Evolutionary conservation across 805 yeast species (phyloP), one percentile per base, ranked within the genome.

Genomic region (Candida lessepsii): DNA sequence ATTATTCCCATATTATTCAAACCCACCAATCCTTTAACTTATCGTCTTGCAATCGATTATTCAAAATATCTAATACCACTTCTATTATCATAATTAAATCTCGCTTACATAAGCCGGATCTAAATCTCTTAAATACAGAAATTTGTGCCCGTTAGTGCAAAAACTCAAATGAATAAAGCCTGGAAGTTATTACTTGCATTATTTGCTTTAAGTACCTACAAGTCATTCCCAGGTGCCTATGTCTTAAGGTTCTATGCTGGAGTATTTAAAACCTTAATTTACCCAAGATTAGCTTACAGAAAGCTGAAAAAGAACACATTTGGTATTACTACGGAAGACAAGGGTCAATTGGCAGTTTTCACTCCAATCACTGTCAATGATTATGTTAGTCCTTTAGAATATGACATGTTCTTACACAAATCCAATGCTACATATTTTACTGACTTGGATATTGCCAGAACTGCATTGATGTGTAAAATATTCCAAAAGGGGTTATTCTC

Each of bases 321-420:
- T 40, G 71, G 67, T 9, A 48, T 59, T 28, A 57, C 60, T 29
- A 56, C 47, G 30, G 46, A 47, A 8, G 29, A 42, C 16, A 52
- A 33, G 37, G 50, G 43, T 35, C 41, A 49, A 45, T 17, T 58
- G 50, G 53, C 65, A 28, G 48, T 70, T n/a, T 81, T 81, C 56
- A 64, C 68, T 9, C 67, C 73, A 31, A 54, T 67, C 1, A 51
- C 57, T 10, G 67, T 67, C 47, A 48, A 58, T 16, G 75, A 89
- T 0, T 78, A 76, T 44, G 85, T 84, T 20, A 81, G 91, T 1
- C 79, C 85, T 6, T 62, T 85, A 53, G 97, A 90, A 56, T 80
- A 87, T 55, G 97, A 90, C 60, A 76, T 86, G 67, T 87, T 87
- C 55, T 52, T 88, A 35, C 98, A 90, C 67, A 91, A 90, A 65